Percentiles rank a stretch among this genome's conserved stretches.
These are phyloP conservation scores for Annona squamosa DNA, from an alignment of 164 flowering plant genomes.

Conservation along the genomic window DNA sequence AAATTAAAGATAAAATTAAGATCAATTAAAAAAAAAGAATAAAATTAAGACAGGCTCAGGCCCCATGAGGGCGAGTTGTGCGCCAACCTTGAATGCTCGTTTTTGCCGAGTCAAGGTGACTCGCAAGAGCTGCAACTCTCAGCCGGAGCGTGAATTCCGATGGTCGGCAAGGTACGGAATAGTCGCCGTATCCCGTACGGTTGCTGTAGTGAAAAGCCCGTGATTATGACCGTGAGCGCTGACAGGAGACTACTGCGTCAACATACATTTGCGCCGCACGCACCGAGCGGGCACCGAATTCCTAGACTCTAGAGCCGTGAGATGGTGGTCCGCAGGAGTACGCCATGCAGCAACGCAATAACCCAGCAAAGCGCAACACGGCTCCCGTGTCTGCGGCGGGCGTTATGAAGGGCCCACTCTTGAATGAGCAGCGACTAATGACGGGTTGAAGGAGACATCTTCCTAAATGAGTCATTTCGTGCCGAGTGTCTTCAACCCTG, in stretches of 20 bases:
- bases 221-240: background rate
- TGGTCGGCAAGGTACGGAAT: background rate
- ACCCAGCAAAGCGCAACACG: background rate
- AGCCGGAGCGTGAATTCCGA: too few relatives aligned
- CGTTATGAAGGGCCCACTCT: background rate
- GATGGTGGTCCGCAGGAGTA: background rate
- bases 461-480: background rate
- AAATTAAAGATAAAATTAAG: too few relatives aligned
- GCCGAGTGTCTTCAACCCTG: background rate
- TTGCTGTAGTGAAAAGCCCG: background rate
- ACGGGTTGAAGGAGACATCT: background rate
- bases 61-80: too few relatives aligned
- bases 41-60: too few relatives aligned
- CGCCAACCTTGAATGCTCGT: too few relatives aligned
- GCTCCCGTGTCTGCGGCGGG: background rate
- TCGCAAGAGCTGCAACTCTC: too few relatives aligned
- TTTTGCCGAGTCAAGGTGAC: too few relatives aligned
- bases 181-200: background rate
- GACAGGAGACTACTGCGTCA: background rate
- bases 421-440: background rate
- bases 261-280: background rate
- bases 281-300: background rate
- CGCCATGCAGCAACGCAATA: background rate
- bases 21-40: too few relatives aligned
- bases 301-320: background rate